Evolutionary conservation across 441 rosid genomes (phyloP), one percentile per base, ranked within the genome.

Genomic region (Adansonia rubrostipa): DNA sequence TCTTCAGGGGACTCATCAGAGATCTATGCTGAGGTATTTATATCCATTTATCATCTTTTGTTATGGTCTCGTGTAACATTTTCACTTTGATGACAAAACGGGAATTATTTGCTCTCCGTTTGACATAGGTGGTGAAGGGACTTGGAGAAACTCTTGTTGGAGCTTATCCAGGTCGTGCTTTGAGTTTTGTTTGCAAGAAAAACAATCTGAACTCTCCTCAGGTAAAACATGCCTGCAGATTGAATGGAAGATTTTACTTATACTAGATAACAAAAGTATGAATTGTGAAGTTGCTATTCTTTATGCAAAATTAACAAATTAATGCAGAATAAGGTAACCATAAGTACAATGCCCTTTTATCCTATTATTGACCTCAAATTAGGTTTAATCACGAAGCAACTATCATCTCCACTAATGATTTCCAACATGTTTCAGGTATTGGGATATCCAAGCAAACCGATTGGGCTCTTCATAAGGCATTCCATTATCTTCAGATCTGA

Each of bases 81-180:
- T 70, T 76, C 65, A 56, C 40, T 73, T 42, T 54, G 17, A 61
- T 40, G 71, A 78, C 69, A 73, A 14, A 78, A 64, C 56, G 14
- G 9, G 66, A 61, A 33, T 36, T 24, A 58, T 24, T 57, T 9
- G 28, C 17, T 45, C 48, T 70, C 8, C 13, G 10, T 77, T 51
- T 78, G 77, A 66, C 76, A 40, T 79, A 96, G 99, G 92, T 96
- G 77, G 99, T 96, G 71, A 90, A 88, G 83, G 99, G 99, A 60
- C 99, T 96, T 24, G 98, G 99, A 83, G 98, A 96, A 85, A 94
- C 98, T 74, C 88, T 96, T 5, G 99, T 96, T 33, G 99, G 99
- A 87, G 99, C 99, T 72, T 96, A 96, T 84, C 99, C 99, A 0
- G 98, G 99, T 42, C 98, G 99, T 45, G 96, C 99, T 74, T 81